These are phyloP conservation scores for Colletotrichum nymphaeae DNA, from an alignment of 2,329 filamentous ascomycete genomes.

Conservation along the genomic window DNA sequence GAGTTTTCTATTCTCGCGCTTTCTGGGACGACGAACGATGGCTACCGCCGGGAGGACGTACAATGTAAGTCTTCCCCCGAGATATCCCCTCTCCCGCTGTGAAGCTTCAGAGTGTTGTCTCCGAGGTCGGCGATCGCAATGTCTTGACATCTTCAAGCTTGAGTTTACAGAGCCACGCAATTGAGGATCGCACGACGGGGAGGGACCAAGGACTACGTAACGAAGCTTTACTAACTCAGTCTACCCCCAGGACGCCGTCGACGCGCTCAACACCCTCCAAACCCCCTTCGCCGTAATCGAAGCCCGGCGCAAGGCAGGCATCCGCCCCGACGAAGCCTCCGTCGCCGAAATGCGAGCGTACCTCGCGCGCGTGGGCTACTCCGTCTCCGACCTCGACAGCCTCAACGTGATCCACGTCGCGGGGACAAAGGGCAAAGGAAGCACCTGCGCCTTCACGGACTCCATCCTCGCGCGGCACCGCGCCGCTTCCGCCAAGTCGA, in stretches of 20 bases:
- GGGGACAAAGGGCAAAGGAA: constrained; percentile 95
- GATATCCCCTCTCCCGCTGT: background rate
- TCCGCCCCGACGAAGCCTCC: constrained; percentile 72
- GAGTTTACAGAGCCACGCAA: background rate
- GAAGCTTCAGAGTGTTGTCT: background rate
- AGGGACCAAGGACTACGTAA: background rate
- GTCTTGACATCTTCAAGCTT: background rate
- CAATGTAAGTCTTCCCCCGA: constrained; percentile 19
- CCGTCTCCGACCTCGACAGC: constrained; percentile 49
- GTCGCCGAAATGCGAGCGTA: constrained; percentile 81
- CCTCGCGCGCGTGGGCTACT: constrained; percentile 56
- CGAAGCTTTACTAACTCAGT: background rate
- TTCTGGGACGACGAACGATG: constrained; percentile 24
- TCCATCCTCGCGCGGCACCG: constrained; percentile 68
- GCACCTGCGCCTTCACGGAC: constrained; percentile 85
- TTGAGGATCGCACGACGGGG: background rate
- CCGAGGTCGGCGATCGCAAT: constrained; percentile 11
- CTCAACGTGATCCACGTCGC: constrained; percentile 81
- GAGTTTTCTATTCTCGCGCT: background rate
- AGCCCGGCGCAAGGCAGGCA: constrained; percentile 79
- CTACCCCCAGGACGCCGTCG: constrained; percentile 80
- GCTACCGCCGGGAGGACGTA: constrained; percentile 30
- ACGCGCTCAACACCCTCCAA: constrained; percentile 89
- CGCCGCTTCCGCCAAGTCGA: constrained; percentile 31
- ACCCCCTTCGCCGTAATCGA: constrained; percentile 87